phyloP scores from a whole-genome alignment of 106 monocot species.

The Chionographis japonica region DNA sequence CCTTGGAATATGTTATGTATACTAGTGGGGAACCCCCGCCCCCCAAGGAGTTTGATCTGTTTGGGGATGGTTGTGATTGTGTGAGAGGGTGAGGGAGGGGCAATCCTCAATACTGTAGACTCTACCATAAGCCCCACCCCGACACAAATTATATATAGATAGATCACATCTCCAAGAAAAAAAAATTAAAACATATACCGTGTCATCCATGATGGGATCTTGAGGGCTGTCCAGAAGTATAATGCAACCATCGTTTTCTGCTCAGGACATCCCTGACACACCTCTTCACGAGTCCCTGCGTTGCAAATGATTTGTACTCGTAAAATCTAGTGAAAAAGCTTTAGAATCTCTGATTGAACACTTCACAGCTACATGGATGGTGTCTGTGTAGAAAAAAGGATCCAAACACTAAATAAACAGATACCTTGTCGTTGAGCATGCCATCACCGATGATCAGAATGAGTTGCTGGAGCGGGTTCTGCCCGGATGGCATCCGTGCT shows the following conservation, averaged over 20 bases:
- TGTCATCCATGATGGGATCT: slow-evolving; percentile 71
- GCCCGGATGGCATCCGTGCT: slow-evolving; percentile 81
- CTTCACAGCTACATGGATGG: too few species aligned
- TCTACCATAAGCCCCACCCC: too few species aligned
- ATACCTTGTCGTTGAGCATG: slow-evolving; percentile 75
- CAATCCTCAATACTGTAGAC: too few species aligned
- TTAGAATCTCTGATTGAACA: not conserved
- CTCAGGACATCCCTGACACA: slow-evolving; percentile 59
- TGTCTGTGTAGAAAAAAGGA: not conserved
- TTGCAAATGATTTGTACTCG: too few species aligned
- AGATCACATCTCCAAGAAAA: not conserved
- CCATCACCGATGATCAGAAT: slow-evolving; percentile 90
- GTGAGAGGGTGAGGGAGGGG: too few species aligned
- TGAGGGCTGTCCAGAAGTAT: slow-evolving; percentile 69
- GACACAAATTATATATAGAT: not conserved
- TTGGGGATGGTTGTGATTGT: too few species aligned
- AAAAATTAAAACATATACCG: slow-evolving; percentile 25
- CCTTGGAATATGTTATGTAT: too few species aligned
- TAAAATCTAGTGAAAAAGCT: not conserved
- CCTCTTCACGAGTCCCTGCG: slow-evolving; percentile 66
- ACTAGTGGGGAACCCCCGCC: too few species aligned
- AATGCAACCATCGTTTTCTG: slow-evolving; percentile 78
- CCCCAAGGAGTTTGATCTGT: too few species aligned
- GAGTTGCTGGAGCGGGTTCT: slow-evolving; percentile 78
- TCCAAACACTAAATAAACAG: not conserved